phyloP scores from a whole-genome alignment of 306 rosid species.

The Elaeagnus macrophylla region DNA sequence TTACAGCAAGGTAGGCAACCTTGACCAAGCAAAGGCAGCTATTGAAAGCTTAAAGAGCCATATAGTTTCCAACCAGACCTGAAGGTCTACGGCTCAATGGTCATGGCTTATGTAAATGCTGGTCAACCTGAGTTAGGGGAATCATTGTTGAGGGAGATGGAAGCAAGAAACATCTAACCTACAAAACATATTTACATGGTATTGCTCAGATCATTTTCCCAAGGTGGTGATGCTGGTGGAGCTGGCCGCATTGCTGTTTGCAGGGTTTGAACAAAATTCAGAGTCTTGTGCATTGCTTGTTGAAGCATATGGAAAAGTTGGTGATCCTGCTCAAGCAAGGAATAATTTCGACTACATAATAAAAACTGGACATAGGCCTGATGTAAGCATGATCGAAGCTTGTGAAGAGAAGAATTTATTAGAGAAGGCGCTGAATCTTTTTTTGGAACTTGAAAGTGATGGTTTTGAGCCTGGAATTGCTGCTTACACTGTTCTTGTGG shows the following conservation, averaged over 20 bases:
- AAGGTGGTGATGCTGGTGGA: constrained; percentile 31
- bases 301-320: constrained; percentile 41
- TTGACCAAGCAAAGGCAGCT: constrained; percentile 49
- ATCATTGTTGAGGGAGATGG: constrained; percentile 59
- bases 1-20: constrained; percentile 72
- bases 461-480: constrained; percentile 79
- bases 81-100: constrained; percentile 54
- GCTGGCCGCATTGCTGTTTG: constrained; percentile 44
- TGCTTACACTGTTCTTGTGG: constrained; percentile 71
- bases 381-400: constrained; percentile 71
- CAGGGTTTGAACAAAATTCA: constrained; percentile 39
- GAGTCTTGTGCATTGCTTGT: constrained; percentile 62
- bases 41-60: constrained; percentile 44
- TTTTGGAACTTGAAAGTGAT: constrained; percentile 54
- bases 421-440: constrained; percentile 63
- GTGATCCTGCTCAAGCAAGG: constrained; percentile 49
- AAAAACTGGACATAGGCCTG: constrained; percentile 50
- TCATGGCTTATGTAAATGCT: constrained; percentile 57
- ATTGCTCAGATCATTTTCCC: constrained; percentile 50
- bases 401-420: constrained; percentile 51
- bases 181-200: constrained; percentile 57
- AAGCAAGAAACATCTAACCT: constrained; percentile 41
- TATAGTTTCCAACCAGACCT: constrained; percentile 66
- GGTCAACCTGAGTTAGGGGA: constrained; percentile 42
- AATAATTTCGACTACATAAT: constrained; percentile 56